Conservation (phyloP, 345 rosid genomes). For the Gossypium arboreum region DNA sequence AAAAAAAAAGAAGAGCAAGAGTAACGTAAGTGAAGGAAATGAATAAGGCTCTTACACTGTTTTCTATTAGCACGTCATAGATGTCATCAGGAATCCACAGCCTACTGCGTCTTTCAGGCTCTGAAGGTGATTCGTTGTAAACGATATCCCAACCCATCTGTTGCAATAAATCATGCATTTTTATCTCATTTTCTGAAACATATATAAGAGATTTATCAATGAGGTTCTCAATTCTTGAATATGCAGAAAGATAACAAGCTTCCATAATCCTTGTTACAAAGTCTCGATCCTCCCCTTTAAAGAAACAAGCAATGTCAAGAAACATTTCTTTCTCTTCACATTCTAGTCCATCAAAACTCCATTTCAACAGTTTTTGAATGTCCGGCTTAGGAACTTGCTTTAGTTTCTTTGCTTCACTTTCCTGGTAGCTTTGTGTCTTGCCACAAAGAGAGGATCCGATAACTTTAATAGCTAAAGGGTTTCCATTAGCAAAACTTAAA, state of each 20-base stretch:
- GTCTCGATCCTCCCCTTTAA: slow-evolving; percentile 11
- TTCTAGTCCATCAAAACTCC: slow-evolving; percentile 18
- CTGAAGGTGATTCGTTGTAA: neutral
- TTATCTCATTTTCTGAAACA: slow-evolving; percentile 10
- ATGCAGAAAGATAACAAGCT: slow-evolving; percentile 23
- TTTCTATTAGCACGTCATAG: neutral
- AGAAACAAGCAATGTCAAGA: too few species aligned
- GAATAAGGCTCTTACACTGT: neutral
- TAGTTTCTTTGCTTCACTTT: slow-evolving; percentile 22
- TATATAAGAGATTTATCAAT: slow-evolving; percentile 22
- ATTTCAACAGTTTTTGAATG: slow-evolving; percentile 25
- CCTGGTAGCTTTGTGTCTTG: slow-evolving; percentile 20
- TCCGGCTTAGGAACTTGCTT: slow-evolving; percentile 23
- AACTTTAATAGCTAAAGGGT: slow-evolving; percentile 42
- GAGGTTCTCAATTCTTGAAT: slow-evolving; percentile 14
- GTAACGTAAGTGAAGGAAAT: neutral
- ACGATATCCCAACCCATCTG: slow-evolving; percentile 10
- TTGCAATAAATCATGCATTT: slow-evolving; percentile 23
- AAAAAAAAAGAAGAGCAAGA: too few species aligned
- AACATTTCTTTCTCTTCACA: too few species aligned
- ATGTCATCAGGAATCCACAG: slow-evolving; percentile 13
- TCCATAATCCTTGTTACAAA: slow-evolving; percentile 22
- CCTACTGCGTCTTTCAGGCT: neutral
- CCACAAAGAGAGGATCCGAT: slow-evolving; percentile 29
- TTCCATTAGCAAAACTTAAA: slow-evolving; percentile 31